Base-by-base conservation (phyloP, 495 filamentous ascomycete genomes). In the Penicillium longicatenatum region DNA sequence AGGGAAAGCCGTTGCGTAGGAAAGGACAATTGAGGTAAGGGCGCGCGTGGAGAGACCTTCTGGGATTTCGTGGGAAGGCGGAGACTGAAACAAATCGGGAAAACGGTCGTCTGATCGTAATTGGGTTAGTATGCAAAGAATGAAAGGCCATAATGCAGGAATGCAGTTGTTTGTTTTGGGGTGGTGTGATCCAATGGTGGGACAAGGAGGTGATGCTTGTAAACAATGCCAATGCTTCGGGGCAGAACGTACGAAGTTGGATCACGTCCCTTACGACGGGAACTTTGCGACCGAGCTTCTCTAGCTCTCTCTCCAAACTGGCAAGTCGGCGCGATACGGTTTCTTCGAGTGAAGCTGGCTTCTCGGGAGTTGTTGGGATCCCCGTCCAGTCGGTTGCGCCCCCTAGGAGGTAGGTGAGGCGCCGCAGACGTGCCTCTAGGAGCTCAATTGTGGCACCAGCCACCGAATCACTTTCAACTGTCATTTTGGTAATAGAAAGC, bases 341-440 rank as follows among this genome's bases (percentile, higher is more conserved):
- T 30, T 78, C 73, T 26, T 79, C 78, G 31, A 70, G 54, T 5
- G 70, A 68, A 5, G 70, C 45, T 22, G 72, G 76, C 54, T 72
- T 75, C 44, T 68, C 61, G 35, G 70, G 75, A n/a, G 65, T 61
- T 47, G 60, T 69, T 70, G 81, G 57, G 72, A 73, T 42, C 59
- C 70, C 60, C 59, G 69, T 63, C 81, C 77, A 70, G 55, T 72
- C 67, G 14, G 70, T 70, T 66, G 75, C 67, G 61, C 91, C 91
- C 59, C 84, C 84, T 47, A 97, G 77, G 30, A 89, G 78, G 71
- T 88, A 93, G 59, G 91, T 86, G 47, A 95, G 76, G 24, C 89
- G 82, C 47, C 80, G 78, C 31, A 97, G 80, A 37, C 92, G 88
- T n/a, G 77, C 76, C 62, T 93, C 88, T 5, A 97, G 87, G 49